Evolutionary conservation across 257 asterid genomes (phyloP).

Genomic region (Oldenlandia corymbosa): DNA sequence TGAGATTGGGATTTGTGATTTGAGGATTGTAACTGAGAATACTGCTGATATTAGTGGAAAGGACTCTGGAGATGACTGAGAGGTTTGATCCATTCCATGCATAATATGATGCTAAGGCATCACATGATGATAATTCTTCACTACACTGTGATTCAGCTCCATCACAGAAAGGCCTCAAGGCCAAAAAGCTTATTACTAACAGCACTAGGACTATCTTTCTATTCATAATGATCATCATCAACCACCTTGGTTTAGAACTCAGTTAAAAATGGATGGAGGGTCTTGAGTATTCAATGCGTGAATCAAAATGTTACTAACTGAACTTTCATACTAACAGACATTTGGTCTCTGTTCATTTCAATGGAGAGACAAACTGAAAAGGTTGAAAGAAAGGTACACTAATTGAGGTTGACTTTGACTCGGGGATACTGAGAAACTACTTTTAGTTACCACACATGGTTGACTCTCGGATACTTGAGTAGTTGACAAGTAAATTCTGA

Average conservation of each 20-base stretch:
- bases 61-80: constrained; percentile 35
- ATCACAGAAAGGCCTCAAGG: constrained; percentile 18
- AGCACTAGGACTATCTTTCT: constrained; percentile 6
- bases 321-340: too few species aligned
- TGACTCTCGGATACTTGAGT: too few species aligned
- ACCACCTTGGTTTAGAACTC: too few species aligned
- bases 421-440: too few species aligned
- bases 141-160: constrained; percentile 38
- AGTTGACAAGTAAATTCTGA: too few species aligned
- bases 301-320: too few species aligned
- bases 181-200: constrained; percentile 15
- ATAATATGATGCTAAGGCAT: constrained; percentile 65
- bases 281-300: too few species aligned
- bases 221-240: constrained; percentile 23
- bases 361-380: too few species aligned
- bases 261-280: neutral
- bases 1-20: constrained; percentile 33
- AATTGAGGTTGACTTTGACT: too few species aligned
- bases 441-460: too few species aligned
- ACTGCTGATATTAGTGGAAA: constrained; percentile 36
- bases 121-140: constrained; percentile 32
- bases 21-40: constrained; percentile 47
- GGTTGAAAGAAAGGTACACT: too few species aligned
- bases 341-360: too few species aligned
- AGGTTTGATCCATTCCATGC: constrained; percentile 43